Conservation (phyloP, 2,329 filamentous ascomycete species). For the Triangularia verruculosa region DNA sequence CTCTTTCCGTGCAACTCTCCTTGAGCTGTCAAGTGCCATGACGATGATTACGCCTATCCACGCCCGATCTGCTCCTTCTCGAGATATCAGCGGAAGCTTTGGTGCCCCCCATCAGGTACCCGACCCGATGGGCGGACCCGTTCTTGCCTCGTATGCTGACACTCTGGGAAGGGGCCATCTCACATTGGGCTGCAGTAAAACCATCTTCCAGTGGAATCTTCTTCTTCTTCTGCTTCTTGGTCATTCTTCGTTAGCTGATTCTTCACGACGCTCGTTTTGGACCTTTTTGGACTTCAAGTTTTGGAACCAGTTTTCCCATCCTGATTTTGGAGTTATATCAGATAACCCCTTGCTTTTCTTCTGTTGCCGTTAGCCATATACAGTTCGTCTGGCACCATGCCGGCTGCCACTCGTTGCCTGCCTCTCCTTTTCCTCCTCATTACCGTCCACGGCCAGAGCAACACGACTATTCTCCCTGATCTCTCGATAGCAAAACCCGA, state of each 20-base stretch:
- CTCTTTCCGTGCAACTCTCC: background rate
- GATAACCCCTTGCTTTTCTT: slow-evolving; percentile 4
- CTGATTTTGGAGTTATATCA: slow-evolving; percentile 17
- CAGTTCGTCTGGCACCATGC: slow-evolving; percentile 12
- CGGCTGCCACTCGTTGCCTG: slow-evolving; percentile 10
- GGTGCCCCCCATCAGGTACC: background rate
- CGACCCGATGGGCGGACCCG: background rate
- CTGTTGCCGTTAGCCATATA: background rate
- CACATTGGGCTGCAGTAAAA: background rate
- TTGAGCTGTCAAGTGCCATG: background rate
- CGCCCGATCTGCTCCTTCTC: background rate
- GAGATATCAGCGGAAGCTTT: background rate
- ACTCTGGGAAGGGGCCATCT: background rate
- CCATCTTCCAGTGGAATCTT: background rate
- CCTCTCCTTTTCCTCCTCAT: slow-evolving; percentile 8
- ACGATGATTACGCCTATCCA: background rate
- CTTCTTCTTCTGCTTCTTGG: background rate
- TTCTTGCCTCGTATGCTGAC: background rate
- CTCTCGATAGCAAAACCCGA: background rate
- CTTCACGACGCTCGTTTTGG: slow-evolving; percentile 11
- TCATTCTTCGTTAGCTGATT: background rate
- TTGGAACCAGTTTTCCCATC: slow-evolving; percentile 18
- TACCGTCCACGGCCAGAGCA: slow-evolving; percentile 1
- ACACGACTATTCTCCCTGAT: background rate
- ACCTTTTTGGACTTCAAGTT: slow-evolving; percentile 14